phyloP scores from a whole-genome alignment of 495 filamentous ascomycete species.

The Xylona heveae region DNA sequence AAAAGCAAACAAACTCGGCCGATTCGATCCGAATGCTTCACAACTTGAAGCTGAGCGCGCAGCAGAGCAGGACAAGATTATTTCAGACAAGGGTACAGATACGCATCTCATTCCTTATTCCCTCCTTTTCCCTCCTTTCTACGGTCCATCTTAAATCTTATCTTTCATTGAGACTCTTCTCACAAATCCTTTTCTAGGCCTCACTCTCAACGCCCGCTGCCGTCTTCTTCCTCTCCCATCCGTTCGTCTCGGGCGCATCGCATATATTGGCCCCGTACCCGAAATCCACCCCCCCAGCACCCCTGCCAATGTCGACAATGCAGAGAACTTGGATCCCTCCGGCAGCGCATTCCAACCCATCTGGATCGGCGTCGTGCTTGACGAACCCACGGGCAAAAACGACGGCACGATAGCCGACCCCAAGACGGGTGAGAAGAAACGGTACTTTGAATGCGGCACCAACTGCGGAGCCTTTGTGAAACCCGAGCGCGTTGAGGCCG shows the following conservation, averaged over 20 bases:
- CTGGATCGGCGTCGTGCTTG: conserved; percentile 71
- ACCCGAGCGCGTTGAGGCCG: conserved; percentile 74
- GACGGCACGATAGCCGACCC: conserved; percentile 82
- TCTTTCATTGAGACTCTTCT: too few relatives aligned
- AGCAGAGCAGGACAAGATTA: conserved; percentile 38
- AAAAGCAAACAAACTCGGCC: conserved; percentile 71
- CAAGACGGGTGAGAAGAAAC: conserved; percentile 47
- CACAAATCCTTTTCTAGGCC: too few relatives aligned
- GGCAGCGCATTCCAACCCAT: too few relatives aligned
- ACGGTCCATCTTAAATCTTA: too few relatives aligned
- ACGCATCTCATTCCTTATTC: background rate
- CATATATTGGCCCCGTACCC: conserved; percentile 61
- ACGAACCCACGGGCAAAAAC: conserved; percentile 80
- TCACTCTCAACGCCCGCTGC: too few relatives aligned
- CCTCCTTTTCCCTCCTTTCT: background rate
- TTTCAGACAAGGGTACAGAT: background rate
- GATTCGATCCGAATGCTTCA: conserved; percentile 75
- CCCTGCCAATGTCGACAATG: too few relatives aligned
- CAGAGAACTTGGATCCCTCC: too few relatives aligned
- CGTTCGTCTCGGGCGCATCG: too few relatives aligned
- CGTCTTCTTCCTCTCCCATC: background rate
- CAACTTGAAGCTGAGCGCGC: conserved; percentile 8
- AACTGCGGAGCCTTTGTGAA: conserved; percentile 76
- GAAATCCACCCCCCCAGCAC: conserved; percentile 52
- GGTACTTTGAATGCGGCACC: conserved; percentile 52